Base-by-base conservation (phyloP, 352 stramenopile species). In the Pythium graminicola region DNA sequence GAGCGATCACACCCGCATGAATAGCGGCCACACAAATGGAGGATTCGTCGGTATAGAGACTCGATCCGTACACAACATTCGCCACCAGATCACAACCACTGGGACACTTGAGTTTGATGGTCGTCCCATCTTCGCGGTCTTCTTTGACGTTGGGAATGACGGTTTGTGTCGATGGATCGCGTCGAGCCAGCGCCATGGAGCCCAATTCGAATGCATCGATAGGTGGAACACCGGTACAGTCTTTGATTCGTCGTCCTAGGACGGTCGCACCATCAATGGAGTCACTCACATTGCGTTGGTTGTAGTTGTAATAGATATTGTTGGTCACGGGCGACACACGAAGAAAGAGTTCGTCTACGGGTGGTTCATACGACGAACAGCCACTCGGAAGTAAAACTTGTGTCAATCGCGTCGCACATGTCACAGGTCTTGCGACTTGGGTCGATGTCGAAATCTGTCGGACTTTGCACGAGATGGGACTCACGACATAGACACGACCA, bases 301-400 rank as follows among this genome's bases (percentile, higher is more conserved):
- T 60, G 41, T 82, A 92, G 67, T 97, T 97, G 73, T 98, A 97
- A 52, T 96, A 92, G 22, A 98, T 85, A 55, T 99, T 97, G 70
- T 92, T 85, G 38, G 59, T 58, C 29, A 64, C 60, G 13, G 89
- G 72, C 7, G 93, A 87, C 14, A 71, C 64, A 28, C 88, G 85
- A 9, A 89, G 60, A 43, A 89, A 90, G 10, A 90, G 64, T 22
- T 94, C 80, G 52, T 97, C 94, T 11, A 97, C 81, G 20, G 89
- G 86, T 24, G 81, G 74, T 24, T 98, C 93, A 62, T 98, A 98
- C 10, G 86, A 97, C 4, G 83, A 84, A 65, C 95, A 99, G 6
- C 95, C 93, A 28, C 84, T 96, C 0, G 95, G 95, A 9, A 93
- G 66, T 20, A 97, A 45, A 14, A 97, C 74, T 41, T 97, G 74